These are phyloP conservation scores for Epichloe festucae DNA, from an alignment of 2,329 filamentous ascomycete genomes.

Conservation along the genomic window DNA sequence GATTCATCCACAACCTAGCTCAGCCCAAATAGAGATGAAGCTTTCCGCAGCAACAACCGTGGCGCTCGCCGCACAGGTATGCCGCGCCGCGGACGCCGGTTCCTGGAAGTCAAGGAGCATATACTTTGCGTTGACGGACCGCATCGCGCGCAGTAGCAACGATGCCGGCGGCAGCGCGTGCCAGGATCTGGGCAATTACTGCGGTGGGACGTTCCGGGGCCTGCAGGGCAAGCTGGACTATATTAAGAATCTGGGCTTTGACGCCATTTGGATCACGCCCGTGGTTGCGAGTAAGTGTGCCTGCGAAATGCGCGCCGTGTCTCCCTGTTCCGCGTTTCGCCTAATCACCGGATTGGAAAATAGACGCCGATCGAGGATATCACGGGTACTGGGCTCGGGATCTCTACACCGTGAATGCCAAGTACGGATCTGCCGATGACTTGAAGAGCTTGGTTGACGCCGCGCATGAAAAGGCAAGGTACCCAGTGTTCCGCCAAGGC, in stretches of 20 bases:
- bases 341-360: background rate
- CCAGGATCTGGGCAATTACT: conserved; percentile 33
- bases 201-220: conserved; percentile 47
- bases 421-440: conserved; percentile 47
- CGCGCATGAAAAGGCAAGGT: conserved; percentile 47
- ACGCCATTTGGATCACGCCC: conserved; percentile 46
- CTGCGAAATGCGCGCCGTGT: too few species aligned
- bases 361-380: conserved; percentile 30
- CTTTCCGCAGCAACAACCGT: background rate
- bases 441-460: conserved; percentile 42
- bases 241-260: conserved; percentile 48
- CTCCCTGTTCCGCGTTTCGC: background rate
- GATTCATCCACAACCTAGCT: background rate
- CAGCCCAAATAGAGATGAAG: background rate
- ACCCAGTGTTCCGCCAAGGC: too few species aligned
- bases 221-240: conserved; percentile 48
- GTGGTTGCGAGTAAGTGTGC: conserved; percentile 32
- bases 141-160: conserved; percentile 32
- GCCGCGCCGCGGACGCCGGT: conserved; percentile 19
- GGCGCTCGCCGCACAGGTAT: background rate
- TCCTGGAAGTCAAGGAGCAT: conserved; percentile 42
- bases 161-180: conserved; percentile 32
- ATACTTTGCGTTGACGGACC: conserved; percentile 46
- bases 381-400: conserved; percentile 44
- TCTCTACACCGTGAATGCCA: conserved; percentile 38